Evolutionary conservation across 2,329 filamentous ascomycete genomes (phyloP).

Genomic region (Epicoccum nigrum): DNA sequence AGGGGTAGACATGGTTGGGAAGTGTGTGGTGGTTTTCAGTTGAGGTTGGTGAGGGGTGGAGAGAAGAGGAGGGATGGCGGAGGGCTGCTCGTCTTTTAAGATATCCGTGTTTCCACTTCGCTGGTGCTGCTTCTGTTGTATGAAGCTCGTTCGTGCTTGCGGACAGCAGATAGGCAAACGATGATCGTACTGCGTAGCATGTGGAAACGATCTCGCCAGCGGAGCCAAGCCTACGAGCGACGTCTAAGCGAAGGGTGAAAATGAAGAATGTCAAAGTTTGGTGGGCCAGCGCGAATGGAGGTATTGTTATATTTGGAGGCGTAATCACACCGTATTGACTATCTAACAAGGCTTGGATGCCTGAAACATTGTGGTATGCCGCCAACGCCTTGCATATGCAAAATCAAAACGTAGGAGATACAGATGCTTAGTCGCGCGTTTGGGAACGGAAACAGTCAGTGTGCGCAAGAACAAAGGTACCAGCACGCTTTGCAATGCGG

Average conservation of each 20-base stretch:
- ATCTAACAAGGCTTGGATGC: neutral
- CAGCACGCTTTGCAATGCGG: slow-evolving; percentile 13
- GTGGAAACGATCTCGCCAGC: no score
- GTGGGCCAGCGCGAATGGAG: neutral
- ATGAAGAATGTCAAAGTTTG: neutral
- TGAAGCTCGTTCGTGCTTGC: no score
- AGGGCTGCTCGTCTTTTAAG: no score
- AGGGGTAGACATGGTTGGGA: no score
- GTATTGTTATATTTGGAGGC: neutral
- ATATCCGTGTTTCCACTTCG: no score
- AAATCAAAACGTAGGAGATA: slow-evolving; percentile 18
- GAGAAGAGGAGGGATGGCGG: no score
- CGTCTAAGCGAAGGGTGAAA: neutral
- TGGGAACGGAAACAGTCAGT: slow-evolving; percentile 18
- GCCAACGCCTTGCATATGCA: slow-evolving; percentile 17
- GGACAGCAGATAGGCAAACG: no score
- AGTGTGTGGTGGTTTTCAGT: no score
- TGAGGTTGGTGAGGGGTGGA: no score
- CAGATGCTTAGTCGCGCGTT: slow-evolving; percentile 12
- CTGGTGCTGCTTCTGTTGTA: no score
- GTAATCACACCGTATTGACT: neutral
- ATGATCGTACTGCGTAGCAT: no score
- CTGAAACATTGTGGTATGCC: slow-evolving; percentile 5
- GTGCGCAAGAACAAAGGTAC: slow-evolving; percentile 11
- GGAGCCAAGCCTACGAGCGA: neutral